Base-by-base conservation (phyloP, 2,329 filamentous ascomycete species). In the Onygenales sp. region DNA sequence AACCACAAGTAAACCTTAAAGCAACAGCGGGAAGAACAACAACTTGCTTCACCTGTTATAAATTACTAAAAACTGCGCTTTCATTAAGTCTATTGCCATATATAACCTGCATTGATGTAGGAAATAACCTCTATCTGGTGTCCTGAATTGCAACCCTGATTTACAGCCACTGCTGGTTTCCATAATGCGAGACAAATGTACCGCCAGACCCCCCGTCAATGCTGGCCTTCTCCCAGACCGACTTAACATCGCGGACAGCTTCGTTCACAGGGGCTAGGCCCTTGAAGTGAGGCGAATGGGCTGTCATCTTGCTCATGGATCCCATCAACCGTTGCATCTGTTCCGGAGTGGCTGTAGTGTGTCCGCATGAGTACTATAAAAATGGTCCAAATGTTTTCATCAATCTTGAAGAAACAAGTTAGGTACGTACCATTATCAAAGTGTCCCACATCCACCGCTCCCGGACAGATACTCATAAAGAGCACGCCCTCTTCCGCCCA, bases 391-490 rank as follows among this genome's bases (percentile, higher is more conserved):
- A 17, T 17, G 17, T 17, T 17, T 17, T 17, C 17, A 17, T 17
- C 21, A 27, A 27, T 4, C 21, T 4, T 3, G 4, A 27, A 27
- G 21, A 27, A 27, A 27, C 4, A 27, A 27, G 21, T 27, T 27
- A 27, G 8, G 37, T 14, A 56, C 8, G 57, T 58, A 52, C 54
- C 56, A 36, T 59, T 59, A 32, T 59, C 54, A 58, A 58, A 61
- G 4, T 65, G 61, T 1, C 72, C 74, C 0, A 69, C 71, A 0
- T 75, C 71, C 0, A 83, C 78, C 0, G 78, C 13, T 0, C 80
- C 80, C 0, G 80, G 80, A n/a, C 70, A 74, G 9, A 83, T 63
- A 8, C 66, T 67, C 54, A 84, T 55, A 62, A 82, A 78, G 0
- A 81, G 61, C 0, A 84, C 69, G 0, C 76, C 78, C 0, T 81